A percentile compares a stretch with the other conserved stretches of the same genome.
Evolutionary conservation across 805 yeast species (phyloP).

Genomic region (Candida argentea): DNA sequence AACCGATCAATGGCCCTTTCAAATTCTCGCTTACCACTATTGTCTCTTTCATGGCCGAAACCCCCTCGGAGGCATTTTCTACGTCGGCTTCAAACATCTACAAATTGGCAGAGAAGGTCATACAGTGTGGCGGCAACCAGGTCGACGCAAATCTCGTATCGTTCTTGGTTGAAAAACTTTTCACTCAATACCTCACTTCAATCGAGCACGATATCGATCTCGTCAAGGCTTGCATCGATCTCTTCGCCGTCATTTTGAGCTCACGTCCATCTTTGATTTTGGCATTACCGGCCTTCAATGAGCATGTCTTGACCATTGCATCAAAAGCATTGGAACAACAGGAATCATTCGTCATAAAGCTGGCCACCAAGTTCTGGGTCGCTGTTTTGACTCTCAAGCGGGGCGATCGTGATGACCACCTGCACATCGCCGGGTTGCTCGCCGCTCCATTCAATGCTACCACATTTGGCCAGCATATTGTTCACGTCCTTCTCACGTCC

Average conservation of each 20-base stretch:
- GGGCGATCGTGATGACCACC: conserved; percentile 35
- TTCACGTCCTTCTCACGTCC: conserved; percentile 17
- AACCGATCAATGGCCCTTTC: conserved; percentile 57
- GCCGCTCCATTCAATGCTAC: conserved; percentile 2
- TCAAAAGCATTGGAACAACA: conserved; percentile 30
- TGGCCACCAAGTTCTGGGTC: conserved; percentile 48
- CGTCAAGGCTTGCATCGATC: conserved; percentile 39
- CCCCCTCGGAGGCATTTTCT: conserved; percentile 19
- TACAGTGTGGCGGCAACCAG: conserved; percentile 24
- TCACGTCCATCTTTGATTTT: conserved; percentile 40
- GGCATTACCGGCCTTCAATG: conserved; percentile 14
- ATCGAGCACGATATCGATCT: conserved; percentile 51
- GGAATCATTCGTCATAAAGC: conserved; percentile 48
- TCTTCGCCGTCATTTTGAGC: conserved; percentile 41
- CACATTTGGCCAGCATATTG: conserved; percentile 14
- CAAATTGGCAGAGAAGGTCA: conserved; percentile 34
- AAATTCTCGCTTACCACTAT: conserved; percentile 31
- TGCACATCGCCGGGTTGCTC: conserved; percentile 10
- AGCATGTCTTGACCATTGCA: conserved; percentile 17
- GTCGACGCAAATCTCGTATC: conserved; percentile 23
- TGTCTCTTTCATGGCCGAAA: conserved; percentile 19
- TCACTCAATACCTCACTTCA: conserved; percentile 21
- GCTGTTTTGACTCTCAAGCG: conserved; percentile 34
- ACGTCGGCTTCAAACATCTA: conserved; percentile 35
- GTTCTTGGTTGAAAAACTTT: conserved; percentile 26